Conservation (phyloP, 2,329 filamentous ascomycete genomes). For the Metarhizium guizhouense region DNA sequence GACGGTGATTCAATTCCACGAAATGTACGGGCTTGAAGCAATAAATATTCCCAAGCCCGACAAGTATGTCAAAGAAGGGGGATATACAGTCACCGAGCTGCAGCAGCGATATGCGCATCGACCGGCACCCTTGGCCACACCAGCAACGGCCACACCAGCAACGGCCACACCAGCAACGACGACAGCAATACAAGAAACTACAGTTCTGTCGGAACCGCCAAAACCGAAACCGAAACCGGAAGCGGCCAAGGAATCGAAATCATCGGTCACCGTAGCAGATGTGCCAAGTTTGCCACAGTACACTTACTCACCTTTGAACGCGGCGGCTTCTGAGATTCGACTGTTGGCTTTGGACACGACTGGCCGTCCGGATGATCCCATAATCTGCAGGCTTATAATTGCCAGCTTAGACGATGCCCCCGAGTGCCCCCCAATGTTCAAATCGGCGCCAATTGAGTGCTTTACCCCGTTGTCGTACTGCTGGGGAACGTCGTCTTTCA, state of each 20-base stretch:
- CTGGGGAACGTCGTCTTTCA: background rate
- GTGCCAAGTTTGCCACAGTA: no score
- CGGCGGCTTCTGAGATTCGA: background rate
- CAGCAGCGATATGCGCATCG: no score
- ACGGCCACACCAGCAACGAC: no score
- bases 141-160: no score
- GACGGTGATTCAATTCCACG: background rate
- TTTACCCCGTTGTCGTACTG: background rate
- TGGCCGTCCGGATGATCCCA: background rate
- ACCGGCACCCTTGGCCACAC: no score
- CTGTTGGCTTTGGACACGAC: background rate
- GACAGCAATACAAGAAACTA: no score
- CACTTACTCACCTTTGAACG: background rate
- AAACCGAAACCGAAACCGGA: background rate
- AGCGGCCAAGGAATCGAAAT: no score
- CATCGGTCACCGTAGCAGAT: no score
- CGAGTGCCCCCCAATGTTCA: background rate
- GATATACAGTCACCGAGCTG: no score
- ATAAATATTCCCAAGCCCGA: no score
- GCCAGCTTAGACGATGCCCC: background rate
- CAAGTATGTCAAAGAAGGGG: no score
- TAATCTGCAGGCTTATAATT: background rate
- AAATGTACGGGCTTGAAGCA: background rate
- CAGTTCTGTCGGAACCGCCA: background rate
- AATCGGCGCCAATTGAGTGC: background rate